A percentile compares a stretch with the other conserved stretches of the same genome.
phyloP scores from a whole-genome alignment of 2,329 filamentous ascomycete species.

The Diplodia scrobiculata region DNA sequence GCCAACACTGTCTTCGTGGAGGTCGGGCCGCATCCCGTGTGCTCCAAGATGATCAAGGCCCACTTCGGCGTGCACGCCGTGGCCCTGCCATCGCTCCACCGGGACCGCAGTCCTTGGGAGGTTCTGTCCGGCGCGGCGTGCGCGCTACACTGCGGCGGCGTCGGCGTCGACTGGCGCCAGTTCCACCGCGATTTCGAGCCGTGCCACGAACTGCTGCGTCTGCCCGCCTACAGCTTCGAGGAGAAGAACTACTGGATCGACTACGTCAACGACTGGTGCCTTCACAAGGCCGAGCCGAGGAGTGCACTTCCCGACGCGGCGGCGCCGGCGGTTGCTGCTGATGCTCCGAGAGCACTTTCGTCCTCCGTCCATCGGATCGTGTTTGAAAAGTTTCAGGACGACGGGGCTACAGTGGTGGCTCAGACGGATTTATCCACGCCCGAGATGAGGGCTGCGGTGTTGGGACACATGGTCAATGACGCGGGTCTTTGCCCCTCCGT shows the following conservation, averaged over 20 bases:
- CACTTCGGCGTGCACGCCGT: conserved; percentile 28
- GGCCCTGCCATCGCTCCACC: conserved; percentile 26
- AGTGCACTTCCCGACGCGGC: conserved; percentile 25
- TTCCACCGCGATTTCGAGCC: conserved; percentile 57
- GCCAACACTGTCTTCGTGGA: conserved; percentile 48
- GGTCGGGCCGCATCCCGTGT: conserved; percentile 54
- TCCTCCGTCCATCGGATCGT: too few species aligned
- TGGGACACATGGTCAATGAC: too few species aligned
- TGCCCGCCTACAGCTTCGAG: conserved; percentile 51
- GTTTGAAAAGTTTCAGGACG: too few species aligned
- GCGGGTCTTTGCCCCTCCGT: too few species aligned
- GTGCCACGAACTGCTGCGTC: conserved; percentile 52
- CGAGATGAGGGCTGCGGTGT: too few species aligned
- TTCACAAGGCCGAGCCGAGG: conserved; percentile 38
- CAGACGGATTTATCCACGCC: too few species aligned
- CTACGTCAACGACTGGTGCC: conserved; percentile 41
- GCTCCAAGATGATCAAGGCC: conserved; percentile 42
- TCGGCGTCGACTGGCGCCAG: conserved; percentile 63
- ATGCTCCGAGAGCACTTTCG: too few species aligned
- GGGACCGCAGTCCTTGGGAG: conserved; percentile 46
- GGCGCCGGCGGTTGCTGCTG: conserved; percentile 36
- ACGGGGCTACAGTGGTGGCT: too few species aligned
- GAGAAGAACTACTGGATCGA: conserved; percentile 45
- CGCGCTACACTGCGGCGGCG: conserved; percentile 57
- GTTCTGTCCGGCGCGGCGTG: too few species aligned